These are phyloP conservation scores for Linnemannia zychae DNA, from an alignment of 192 early-diverging fungal species.

Conservation along the genomic window DNA sequence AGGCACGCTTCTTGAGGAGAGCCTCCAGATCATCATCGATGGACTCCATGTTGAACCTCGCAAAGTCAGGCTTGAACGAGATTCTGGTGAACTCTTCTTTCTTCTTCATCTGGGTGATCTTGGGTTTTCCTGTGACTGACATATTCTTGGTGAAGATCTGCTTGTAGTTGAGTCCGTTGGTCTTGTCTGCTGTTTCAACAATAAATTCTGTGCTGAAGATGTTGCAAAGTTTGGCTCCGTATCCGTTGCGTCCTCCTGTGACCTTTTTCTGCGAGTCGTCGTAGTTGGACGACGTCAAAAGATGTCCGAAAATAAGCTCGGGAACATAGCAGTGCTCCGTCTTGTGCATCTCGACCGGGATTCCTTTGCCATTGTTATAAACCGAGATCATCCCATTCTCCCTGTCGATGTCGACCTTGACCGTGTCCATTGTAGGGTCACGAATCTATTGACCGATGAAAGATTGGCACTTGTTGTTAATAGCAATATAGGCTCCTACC, in stretches of 20 bases:
- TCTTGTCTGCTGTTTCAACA: constrained; percentile 91
- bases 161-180: constrained; percentile 77
- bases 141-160: constrained; percentile 96
- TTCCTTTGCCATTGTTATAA: constrained; percentile 95
- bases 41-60: constrained; percentile 88
- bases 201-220: constrained; percentile 96
- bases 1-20: constrained; percentile 91
- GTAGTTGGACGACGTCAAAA: constrained; percentile 98
- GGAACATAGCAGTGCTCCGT: constrained; percentile 94
- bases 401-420: constrained; percentile 90
- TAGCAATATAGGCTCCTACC: too few species aligned
- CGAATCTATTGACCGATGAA: constrained; percentile 69
- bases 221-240: constrained; percentile 95
- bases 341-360: constrained; percentile 94
- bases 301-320: constrained; percentile 97
- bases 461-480: not conserved
- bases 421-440: constrained; percentile 87
- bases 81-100: constrained; percentile 91
- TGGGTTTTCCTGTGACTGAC: constrained; percentile 80
- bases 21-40: constrained; percentile 91
- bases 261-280: constrained; percentile 95
- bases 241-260: constrained; percentile 96
- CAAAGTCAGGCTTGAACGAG: constrained; percentile 95
- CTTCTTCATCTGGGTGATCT: constrained; percentile 74
- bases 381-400: constrained; percentile 87